Percentiles rank a stretch among this genome's conserved stretches.
Conservation (phyloP, 768 basidiomycete species). For the Sistotremastrum suecicum region DNA sequence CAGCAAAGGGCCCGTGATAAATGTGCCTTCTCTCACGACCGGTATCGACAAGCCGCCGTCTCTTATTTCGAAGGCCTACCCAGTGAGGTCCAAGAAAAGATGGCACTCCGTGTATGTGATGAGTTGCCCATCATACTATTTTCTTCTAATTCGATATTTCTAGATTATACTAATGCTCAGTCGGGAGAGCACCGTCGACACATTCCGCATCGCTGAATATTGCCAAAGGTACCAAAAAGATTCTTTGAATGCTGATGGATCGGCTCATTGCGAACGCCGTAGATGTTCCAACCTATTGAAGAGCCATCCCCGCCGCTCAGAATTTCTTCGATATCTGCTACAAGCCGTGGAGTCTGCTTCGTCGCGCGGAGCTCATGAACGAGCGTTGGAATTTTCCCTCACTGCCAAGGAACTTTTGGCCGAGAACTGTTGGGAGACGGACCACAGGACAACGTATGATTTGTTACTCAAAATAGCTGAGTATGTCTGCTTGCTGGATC, state of each 20-base stretch:
- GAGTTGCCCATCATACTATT: background rate
- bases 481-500: conserved; percentile 23
- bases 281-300: conserved; percentile 51
- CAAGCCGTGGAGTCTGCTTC: conserved; percentile 61
- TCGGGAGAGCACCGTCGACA: conserved; percentile 44
- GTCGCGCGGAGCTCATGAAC: conserved; percentile 63
- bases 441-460: conserved; percentile 33
- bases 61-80: conserved; percentile 40
- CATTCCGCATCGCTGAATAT: conserved; percentile 58
- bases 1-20: conserved; percentile 59
- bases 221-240: conserved; percentile 35
- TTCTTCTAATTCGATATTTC: conserved; percentile 1
- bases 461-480: conserved; percentile 46
- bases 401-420: conserved; percentile 43
- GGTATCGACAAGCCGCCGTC: conserved; percentile 60
- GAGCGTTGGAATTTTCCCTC: conserved; percentile 46
- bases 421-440: conserved; percentile 37
- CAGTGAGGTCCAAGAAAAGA: conserved; percentile 37
- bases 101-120: conserved; percentile 47
- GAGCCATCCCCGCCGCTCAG: conserved; percentile 46
- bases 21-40: conserved; percentile 64
- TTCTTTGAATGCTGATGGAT: background rate
- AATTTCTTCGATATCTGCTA: conserved; percentile 43
- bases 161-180: conserved; percentile 63
- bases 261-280: background rate